These are phyloP conservation scores for Fusarium udum DNA, from an alignment of 2,329 filamentous ascomycete genomes.

Conservation along the genomic window DNA sequence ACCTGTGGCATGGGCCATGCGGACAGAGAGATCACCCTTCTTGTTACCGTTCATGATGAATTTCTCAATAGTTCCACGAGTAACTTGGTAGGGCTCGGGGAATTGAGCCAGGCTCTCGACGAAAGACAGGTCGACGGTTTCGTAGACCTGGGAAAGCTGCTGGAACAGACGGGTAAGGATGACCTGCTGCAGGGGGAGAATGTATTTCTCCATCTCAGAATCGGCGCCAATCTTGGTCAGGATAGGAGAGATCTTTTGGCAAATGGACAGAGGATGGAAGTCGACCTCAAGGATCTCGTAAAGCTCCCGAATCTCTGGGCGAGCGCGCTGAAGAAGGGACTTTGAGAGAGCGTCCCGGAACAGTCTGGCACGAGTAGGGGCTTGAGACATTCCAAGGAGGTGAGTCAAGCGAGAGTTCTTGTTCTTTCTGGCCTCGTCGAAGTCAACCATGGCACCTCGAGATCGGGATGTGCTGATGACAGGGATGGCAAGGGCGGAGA, in stretches of 20 bases:
- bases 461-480: constrained; percentile 99
- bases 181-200: constrained; percentile 94
- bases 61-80: constrained; percentile 92
- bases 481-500: constrained; percentile 96
- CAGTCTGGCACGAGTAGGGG: constrained; percentile 86
- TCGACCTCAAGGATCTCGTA: constrained; percentile 99
- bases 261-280: constrained; percentile 98
- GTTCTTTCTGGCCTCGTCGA: constrained; percentile 96
- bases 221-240: constrained; percentile 92
- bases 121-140: constrained; percentile 93
- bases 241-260: constrained; percentile 98
- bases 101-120: constrained; percentile 94
- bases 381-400: constrained; percentile 89
- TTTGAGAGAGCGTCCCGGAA: constrained; percentile 98
- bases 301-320: constrained; percentile 93
- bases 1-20: constrained; percentile 93
- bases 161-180: constrained; percentile 98
- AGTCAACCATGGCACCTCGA: constrained; percentile 93
- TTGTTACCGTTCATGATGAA: constrained; percentile 99
- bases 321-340: constrained; percentile 89
- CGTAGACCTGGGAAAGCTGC: constrained; percentile 98
- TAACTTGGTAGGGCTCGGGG: constrained; percentile 95
- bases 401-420: constrained; percentile 98
- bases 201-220: constrained; percentile 96
- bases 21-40: constrained; percentile 97